A percentile compares a stretch with the other conserved stretches of the same genome.
phyloP scores from a whole-genome alignment of 495 filamentous ascomycete species.

The Elasticomyces elasticus region DNA sequence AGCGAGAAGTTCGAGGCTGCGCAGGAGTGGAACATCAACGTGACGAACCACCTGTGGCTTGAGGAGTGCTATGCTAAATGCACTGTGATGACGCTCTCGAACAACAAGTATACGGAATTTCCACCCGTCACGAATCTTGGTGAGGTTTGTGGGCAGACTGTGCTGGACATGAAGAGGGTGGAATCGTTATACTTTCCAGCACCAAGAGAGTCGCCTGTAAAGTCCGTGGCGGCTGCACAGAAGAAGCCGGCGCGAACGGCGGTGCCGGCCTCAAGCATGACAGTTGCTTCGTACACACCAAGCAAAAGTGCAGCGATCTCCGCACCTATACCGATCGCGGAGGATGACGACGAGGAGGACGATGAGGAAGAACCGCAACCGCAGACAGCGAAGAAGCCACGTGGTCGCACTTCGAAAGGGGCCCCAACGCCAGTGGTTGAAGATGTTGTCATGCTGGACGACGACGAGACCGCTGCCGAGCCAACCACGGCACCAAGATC shows the following conservation, averaged over 20 bases:
- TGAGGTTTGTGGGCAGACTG: conserved; percentile 83
- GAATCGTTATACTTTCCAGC: conserved; percentile 46
- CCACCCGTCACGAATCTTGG: conserved; percentile 81
- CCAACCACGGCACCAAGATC: conserved; percentile 15
- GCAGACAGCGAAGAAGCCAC: background rate
- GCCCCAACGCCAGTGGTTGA: background rate
- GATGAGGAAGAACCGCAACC: background rate
- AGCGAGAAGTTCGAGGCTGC: conserved; percentile 91
- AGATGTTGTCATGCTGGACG: background rate
- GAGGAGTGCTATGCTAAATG: conserved; percentile 94
- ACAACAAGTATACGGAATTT: conserved; percentile 68
- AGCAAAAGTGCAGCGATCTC: background rate
- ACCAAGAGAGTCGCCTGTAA: conserved; percentile 6
- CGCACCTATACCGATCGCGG: conserved; percentile 1
- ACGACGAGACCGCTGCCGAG: conserved; percentile 6
- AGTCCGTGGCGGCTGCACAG: background rate
- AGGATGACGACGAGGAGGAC: conserved; percentile 4
- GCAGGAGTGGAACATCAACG: conserved; percentile 79
- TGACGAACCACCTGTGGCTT: conserved; percentile 93
- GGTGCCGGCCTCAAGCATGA: conserved; percentile 3
- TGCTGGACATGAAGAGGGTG: conserved; percentile 46
- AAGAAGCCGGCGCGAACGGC: background rate
- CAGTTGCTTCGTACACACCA: background rate
- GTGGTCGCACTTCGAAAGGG: background rate
- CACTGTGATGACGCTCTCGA: conserved; percentile 53